Conservation (phyloP, 2,329 filamentous ascomycete species). For the Aspergillus sergii region DNA sequence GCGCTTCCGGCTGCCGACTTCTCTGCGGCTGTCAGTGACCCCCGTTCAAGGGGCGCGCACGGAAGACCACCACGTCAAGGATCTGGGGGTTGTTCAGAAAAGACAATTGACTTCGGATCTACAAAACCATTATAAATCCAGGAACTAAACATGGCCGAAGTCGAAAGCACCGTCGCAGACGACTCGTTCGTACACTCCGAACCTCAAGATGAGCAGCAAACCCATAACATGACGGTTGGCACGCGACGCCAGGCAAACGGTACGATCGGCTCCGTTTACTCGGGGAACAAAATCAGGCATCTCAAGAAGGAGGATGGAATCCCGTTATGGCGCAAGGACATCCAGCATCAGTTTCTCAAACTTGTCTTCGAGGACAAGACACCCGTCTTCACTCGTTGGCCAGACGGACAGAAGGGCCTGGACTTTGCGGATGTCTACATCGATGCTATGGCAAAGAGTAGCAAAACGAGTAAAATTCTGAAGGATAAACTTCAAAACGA, state of each 20-base stretch:
- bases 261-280: conserved; percentile 67
- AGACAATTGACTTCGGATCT: neutral
- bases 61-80: neutral
- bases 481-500: conserved; percentile 95
- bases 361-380: conserved; percentile 64
- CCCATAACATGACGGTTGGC: conserved; percentile 47
- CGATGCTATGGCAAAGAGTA: conserved; percentile 97
- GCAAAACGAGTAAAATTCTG: conserved; percentile 97
- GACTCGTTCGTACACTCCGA: conserved; percentile 41
- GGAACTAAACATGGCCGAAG: conserved; percentile 34
- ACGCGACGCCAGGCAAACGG: conserved; percentile 66
- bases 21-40: conserved; percentile 4
- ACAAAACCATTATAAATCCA: neutral
- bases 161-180: conserved; percentile 36
- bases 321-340: conserved; percentile 68
- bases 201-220: conserved; percentile 38
- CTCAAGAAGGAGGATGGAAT: conserved; percentile 70
- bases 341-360: conserved; percentile 66
- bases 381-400: conserved; percentile 85
- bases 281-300: conserved; percentile 68
- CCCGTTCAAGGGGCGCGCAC: conserved; percentile 3
- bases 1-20: conserved; percentile 3
- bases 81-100: neutral
- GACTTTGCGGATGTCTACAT: conserved; percentile 95
- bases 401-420: conserved; percentile 73